These are phyloP conservation scores for Mycena rebaudengoi DNA, from an alignment of 768 basidiomycete genomes.

Conservation along the genomic window DNA sequence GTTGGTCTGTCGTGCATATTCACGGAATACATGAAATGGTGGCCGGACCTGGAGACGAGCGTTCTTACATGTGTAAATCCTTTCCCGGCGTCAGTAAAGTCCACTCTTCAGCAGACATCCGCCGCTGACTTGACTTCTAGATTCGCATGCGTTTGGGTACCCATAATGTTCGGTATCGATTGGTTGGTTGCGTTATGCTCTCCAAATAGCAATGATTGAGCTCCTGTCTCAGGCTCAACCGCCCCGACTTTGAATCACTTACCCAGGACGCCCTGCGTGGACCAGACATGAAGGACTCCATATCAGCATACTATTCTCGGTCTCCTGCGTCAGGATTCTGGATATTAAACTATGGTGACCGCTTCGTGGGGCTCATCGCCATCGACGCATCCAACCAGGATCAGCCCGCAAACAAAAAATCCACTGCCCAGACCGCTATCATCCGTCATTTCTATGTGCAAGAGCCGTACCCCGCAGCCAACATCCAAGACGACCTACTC, in stretches of 20 bases:
- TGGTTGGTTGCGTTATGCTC: slow-evolving; percentile 56
- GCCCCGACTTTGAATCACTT: slow-evolving; percentile 68
- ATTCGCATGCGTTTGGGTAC: slow-evolving; percentile 69
- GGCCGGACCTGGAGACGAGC: slow-evolving; percentile 62
- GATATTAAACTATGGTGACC: slow-evolving; percentile 66
- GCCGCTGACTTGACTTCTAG: slow-evolving; percentile 2
- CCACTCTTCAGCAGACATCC: neutral
- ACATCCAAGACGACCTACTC: slow-evolving; percentile 73
- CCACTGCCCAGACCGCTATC: slow-evolving; percentile 59
- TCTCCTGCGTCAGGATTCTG: slow-evolving; percentile 74
- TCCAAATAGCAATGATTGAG: neutral
- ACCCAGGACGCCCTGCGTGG: slow-evolving; percentile 60
- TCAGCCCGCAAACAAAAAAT: slow-evolving; percentile 29
- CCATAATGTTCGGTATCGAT: slow-evolving; percentile 72
- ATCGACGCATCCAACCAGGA: slow-evolving; percentile 63
- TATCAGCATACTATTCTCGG: slow-evolving; percentile 63
- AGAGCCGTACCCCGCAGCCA: slow-evolving; percentile 62
- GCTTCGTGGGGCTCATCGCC: slow-evolving; percentile 74
- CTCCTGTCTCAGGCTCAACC: slow-evolving; percentile 65
- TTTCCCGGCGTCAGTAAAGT: slow-evolving; percentile 54
- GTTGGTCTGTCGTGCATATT: slow-evolving; percentile 64
- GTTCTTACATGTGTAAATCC: slow-evolving; percentile 62
- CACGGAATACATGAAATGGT: slow-evolving; percentile 70
- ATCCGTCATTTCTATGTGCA: slow-evolving; percentile 83
- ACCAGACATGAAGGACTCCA: slow-evolving; percentile 63